phyloP scores from a whole-genome alignment of 768 basidiomycete genomes.

The Termitomyces sp. region DNA sequence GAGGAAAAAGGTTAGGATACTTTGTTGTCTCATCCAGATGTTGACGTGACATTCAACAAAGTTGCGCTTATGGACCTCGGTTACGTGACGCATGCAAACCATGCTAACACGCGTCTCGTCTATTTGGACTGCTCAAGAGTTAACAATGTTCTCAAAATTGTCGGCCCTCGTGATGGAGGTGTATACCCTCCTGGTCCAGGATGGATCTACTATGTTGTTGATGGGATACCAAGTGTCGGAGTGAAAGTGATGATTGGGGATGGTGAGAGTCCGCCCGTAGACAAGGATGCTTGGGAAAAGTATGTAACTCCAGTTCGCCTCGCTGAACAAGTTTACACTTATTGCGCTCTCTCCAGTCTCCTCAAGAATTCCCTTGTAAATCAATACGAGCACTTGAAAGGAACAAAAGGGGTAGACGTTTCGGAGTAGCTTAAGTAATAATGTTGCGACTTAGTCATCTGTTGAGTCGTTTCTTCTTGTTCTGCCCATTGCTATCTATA shows the following conservation, averaged over 20 bases:
- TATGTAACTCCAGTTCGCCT: slow-evolving; percentile 24
- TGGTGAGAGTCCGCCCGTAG: slow-evolving; percentile 54
- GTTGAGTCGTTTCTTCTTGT: neutral
- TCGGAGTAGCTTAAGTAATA: slow-evolving; percentile 1
- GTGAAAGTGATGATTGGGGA: slow-evolving; percentile 63
- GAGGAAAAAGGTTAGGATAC: slow-evolving; percentile 27
- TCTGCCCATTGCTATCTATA: neutral
- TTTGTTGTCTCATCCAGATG: neutral
- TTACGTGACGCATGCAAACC: slow-evolving; percentile 73
- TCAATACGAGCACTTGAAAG: slow-evolving; percentile 39
- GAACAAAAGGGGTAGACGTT: neutral
- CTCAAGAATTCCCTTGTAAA: slow-evolving; percentile 41
- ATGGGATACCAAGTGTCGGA: slow-evolving; percentile 62
- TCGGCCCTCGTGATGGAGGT: slow-evolving; percentile 54
- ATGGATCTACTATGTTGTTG: slow-evolving; percentile 63
- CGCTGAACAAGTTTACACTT: neutral
- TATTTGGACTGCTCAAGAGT: slow-evolving; percentile 43
- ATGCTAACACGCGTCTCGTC: slow-evolving; percentile 72
- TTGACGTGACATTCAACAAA: slow-evolving; percentile 18
- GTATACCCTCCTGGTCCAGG: slow-evolving; percentile 81
- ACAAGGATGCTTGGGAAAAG: slow-evolving; percentile 53
- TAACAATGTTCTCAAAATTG: slow-evolving; percentile 46
- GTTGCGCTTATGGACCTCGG: slow-evolving; percentile 79
- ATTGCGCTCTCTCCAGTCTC: slow-evolving; percentile 28
- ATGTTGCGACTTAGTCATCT: neutral